Evolutionary conservation across 1,284 basidiomycete species (phyloP).

Genomic region (Cryptococcus sp.): DNA sequence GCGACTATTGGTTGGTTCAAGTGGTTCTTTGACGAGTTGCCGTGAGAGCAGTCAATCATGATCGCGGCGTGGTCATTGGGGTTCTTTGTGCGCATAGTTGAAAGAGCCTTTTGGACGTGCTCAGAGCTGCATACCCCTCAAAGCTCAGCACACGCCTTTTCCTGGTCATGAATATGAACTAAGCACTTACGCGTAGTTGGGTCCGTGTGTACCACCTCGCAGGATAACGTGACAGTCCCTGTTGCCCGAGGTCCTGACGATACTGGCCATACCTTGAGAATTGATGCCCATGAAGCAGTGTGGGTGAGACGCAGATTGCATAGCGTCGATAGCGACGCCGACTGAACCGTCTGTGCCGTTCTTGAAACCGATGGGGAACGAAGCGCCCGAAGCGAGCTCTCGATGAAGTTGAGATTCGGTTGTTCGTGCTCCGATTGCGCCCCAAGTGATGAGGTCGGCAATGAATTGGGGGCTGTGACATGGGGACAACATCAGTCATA

Average conservation of each 20-base stretch:
- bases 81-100: slow-evolving; percentile 67
- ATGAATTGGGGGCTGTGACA: slow-evolving; percentile 79
- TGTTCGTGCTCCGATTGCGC: slow-evolving; percentile 92
- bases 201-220: slow-evolving; percentile 82
- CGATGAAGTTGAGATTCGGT: slow-evolving; percentile 97
- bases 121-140: slow-evolving; percentile 52
- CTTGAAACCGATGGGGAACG: slow-evolving; percentile 76
- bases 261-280: slow-evolving; percentile 86
- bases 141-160: background rate
- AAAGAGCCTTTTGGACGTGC: slow-evolving; percentile 70
- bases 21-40: slow-evolving; percentile 91
- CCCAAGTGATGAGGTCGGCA: slow-evolving; percentile 94
- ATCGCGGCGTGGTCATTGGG: slow-evolving; percentile 50
- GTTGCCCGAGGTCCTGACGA: slow-evolving; percentile 94
- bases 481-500: background rate
- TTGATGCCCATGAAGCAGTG: slow-evolving; percentile 99
- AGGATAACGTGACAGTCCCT: slow-evolving; percentile 90
- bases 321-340: slow-evolving; percentile 84
- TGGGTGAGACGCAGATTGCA: slow-evolving; percentile 86
- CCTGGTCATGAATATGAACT: background rate
- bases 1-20: slow-evolving; percentile 84
- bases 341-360: slow-evolving; percentile 96
- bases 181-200: slow-evolving; percentile 66
- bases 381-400: slow-evolving; percentile 53
- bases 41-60: slow-evolving; percentile 58